Evolutionary conservation across 106 monocot species (phyloP).

Genomic region (Vanilla planifolia): DNA sequence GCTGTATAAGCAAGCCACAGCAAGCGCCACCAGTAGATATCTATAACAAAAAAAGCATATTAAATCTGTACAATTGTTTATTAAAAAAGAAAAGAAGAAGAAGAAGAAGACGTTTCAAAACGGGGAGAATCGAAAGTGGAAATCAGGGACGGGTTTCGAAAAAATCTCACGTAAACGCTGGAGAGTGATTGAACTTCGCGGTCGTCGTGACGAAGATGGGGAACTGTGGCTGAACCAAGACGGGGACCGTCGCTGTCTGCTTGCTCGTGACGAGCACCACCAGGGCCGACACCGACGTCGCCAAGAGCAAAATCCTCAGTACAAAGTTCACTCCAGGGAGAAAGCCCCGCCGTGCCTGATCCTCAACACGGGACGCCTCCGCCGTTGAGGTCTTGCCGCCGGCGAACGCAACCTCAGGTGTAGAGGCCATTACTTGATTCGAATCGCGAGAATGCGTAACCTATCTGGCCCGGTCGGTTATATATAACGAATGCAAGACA

Average conservation of each 20-base stretch:
- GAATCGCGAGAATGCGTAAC: no score
- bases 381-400: background rate
- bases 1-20: slow-evolving; percentile 33
- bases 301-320: background rate
- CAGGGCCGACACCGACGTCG: background rate
- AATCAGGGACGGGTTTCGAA: no score
- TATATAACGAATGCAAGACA: no score
- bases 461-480: no score
- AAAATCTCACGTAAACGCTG: background rate
- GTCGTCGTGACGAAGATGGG: background rate
- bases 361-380: background rate
- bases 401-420: slow-evolving; percentile 8
- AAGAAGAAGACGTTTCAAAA: no score
- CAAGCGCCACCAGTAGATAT: slow-evolving; percentile 42
- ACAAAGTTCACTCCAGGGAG: background rate
- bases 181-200: background rate
- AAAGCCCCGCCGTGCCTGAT: background rate
- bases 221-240: background rate
- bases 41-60: slow-evolving; percentile 9
- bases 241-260: background rate
- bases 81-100: background rate
- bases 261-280: slow-evolving; percentile 7
- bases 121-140: no score
- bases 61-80: background rate
- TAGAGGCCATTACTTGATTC: slow-evolving; percentile 7